Conservation (phyloP, 2,329 filamentous ascomycete species). For the Pseudogymnoascus sp. region DNA sequence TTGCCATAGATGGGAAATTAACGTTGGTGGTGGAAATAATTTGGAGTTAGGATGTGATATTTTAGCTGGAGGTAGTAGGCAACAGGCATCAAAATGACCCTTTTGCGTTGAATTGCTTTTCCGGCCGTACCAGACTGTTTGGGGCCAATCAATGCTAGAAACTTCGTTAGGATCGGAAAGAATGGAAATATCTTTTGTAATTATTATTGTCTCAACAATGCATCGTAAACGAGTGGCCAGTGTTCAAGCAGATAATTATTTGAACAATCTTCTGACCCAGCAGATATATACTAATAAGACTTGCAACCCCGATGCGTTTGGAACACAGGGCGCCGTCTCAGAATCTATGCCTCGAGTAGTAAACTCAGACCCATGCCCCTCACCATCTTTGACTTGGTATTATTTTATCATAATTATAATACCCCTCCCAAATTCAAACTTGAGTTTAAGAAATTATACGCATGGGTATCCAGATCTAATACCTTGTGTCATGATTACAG, state of each 20-base stretch:
- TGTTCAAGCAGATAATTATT: neutral
- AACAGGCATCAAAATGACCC: neutral
- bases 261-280: neutral
- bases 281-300: neutral
- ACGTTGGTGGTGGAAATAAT: neutral
- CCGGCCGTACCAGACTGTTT: neutral
- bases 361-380: neutral
- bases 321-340: neutral
- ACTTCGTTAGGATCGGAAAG: neutral
- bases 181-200: neutral
- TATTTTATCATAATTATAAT: slow-evolving; percentile 1
- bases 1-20: slow-evolving; percentile 13
- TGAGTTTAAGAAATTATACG: neutral
- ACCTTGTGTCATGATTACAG: neutral
- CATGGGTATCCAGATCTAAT: neutral
- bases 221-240: neutral
- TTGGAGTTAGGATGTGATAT: slow-evolving; percentile 1
- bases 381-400: neutral
- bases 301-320: neutral
- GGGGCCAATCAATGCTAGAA: neutral
- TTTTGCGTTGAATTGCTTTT: neutral
- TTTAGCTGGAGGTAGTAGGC: slow-evolving; percentile 1
- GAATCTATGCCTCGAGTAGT: neutral
- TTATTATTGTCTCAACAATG: neutral
- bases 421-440: neutral